Evolutionary conservation across 2,329 filamentous ascomycete genomes (phyloP), one percentile per base, ranked within the genome.

Genomic region (Apiospora marii): DNA sequence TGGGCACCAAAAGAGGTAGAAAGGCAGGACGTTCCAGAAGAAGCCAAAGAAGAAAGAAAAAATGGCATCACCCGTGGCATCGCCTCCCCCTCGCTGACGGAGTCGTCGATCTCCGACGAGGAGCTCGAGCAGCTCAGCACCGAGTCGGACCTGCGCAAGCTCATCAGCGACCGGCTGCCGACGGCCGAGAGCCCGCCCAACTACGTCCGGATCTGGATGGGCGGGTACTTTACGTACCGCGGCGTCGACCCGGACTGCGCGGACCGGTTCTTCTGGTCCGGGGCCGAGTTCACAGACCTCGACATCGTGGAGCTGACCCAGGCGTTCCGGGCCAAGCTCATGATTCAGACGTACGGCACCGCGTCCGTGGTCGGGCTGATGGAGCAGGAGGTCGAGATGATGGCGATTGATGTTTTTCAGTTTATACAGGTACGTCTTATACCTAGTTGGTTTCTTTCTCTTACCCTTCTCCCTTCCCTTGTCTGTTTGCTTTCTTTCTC

Each of bases 201-300:
- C 67, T 69, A 70, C 48, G 71, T 72, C 24, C 68, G 71, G 49
- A 49, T 67, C 51, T 72, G 71, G 71, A 46, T 72, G 10, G 53
- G 41, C 41, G 71, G 67, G 10, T 72, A 72, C 53, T 67, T 72
- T 27, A 68, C 67, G 24, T 72, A 72, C 27, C 71, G 71, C 34
- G 71, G 71, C 24, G 3, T 72, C 27, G 44, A 72, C 53, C 43
- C 49, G 37, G 34, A 24, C 19, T 24, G 58, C 41, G 71, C 71
- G 19, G 67, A 43, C 27, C 24, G 19, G 7, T 68, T 72, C 13
- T 43, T 69, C 37, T 72, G 69, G 67, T 67, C 71, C 8, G 71
- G 71, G 16, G 71, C 67, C 8, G 71, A 72, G 19, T 44, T 72
- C 19, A 30, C 44, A 19, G 48, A 22, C 24, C 30, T 70, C 19